Evolutionary conservation across 108 stramenopile genomes (phyloP), one percentile per base, ranked within the genome.

Genomic region (Nitzschia sp.): DNA sequence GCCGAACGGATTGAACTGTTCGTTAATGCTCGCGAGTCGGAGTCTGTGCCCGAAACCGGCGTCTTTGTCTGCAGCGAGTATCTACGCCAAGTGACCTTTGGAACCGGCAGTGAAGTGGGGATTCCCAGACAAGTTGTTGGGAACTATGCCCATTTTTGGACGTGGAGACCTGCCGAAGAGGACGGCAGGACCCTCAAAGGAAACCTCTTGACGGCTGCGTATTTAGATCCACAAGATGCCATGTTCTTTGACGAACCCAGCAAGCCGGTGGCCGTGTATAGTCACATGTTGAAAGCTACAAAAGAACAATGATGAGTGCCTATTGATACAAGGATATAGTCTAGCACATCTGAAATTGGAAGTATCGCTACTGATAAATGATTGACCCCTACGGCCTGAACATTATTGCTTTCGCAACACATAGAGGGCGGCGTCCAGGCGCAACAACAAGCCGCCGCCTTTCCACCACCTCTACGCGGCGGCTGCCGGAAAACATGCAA

Each of bases 1-100:
- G 91, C 91, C 9, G 87, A 92, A 65, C 82, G 91, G n/a, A 86
- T 92, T 52, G 91, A 92, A 75, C 46, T 92, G 13, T 92, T 92
- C 66, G 87, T 80, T 60, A 92, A 92, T 68, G 91, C 80, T 13
- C 76, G 91, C 1, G 91, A 89, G 50, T 84, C 86, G 1, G 88
- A 92, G 63, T 54, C 66, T 47, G 73, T 61, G 9, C 53, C 28
- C 17, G 47, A 19, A 33, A 44, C 53, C 1, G 52, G 63, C 29
- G 71, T 82, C 45, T 92, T 92, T 78, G 85, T 88, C 0, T 80
- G 76, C 36, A 82, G 83, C 29, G 91, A 92, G 69, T 85, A 88
- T 66, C 76, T 88, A 21, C 84, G 88, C 33, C 91, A 92, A 69
- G 91, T 92, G 1, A 92, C 91, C 21, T 92, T 92, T 79, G 79